phyloP scores from a whole-genome alignment of 2,329 filamentous ascomycete genomes.

The Epichloe brachyelytri region DNA sequence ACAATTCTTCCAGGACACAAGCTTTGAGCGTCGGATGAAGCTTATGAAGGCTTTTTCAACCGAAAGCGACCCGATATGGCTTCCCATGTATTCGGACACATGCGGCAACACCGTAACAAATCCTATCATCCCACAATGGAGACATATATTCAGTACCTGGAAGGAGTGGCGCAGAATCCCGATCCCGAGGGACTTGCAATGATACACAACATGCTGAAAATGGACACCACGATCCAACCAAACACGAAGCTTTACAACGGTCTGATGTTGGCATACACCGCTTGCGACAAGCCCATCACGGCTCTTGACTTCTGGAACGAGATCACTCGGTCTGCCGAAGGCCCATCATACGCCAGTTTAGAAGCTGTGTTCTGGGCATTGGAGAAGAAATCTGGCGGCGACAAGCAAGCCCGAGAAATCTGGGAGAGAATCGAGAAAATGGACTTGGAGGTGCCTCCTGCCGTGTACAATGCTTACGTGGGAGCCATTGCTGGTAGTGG shows the following conservation, averaged over 20 bases:
- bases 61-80: conserved; percentile 75
- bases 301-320: conserved; percentile 74
- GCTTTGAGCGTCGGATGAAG: conserved; percentile 49
- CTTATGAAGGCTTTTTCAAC: conserved; percentile 70
- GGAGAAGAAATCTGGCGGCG: conserved; percentile 46
- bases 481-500: conserved; percentile 64
- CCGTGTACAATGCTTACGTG: conserved; percentile 65
- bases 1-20: conserved; percentile 53
- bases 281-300: conserved; percentile 49
- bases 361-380: conserved; percentile 71
- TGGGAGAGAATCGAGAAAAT: conserved; percentile 60
- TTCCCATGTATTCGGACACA: conserved; percentile 76
- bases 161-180: conserved; percentile 51
- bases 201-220: conserved; percentile 87
- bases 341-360: conserved; percentile 70
- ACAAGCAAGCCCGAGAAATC: conserved; percentile 49
- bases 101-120: conserved; percentile 62
- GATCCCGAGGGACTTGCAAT: conserved; percentile 52
- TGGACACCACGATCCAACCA: conserved; percentile 69
- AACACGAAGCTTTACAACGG: conserved; percentile 69
- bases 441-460: conserved; percentile 64
- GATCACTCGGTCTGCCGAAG: conserved; percentile 72
- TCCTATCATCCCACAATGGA: conserved; percentile 54
- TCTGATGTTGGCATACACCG: conserved; percentile 74
- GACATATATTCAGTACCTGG: conserved; percentile 67